These are phyloP conservation scores for Mycosphaerelloides madeirae DNA, from an alignment of 2,329 filamentous ascomycete genomes.

Conservation along the genomic window DNA sequence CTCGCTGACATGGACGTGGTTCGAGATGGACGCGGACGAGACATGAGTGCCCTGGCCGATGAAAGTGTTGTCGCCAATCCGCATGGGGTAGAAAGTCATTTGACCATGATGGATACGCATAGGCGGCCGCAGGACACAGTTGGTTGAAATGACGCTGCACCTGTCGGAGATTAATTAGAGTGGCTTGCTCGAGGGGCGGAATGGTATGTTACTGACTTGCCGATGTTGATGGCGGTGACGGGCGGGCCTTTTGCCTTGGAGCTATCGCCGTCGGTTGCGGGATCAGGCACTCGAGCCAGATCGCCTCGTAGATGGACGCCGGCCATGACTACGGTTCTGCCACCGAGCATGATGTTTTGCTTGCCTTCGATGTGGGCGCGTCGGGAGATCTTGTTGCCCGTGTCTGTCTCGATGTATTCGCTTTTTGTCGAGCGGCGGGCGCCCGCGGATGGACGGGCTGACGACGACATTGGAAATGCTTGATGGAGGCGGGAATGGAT, in stretches of 20 bases:
- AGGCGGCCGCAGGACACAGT: constrained; percentile 75
- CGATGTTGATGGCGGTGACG: constrained; percentile 70
- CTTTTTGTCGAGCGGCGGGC: constrained; percentile 65
- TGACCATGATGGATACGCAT: constrained; percentile 72
- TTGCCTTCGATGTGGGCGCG: constrained; percentile 89
- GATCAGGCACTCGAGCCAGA: constrained; percentile 51
- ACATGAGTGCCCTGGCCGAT: constrained; percentile 65
- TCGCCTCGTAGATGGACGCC: constrained; percentile 93
- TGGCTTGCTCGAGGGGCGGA: neutral
- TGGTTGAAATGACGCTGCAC: constrained; percentile 81
- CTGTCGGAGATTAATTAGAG: constrained; percentile 37
- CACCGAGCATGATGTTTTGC: constrained; percentile 95
- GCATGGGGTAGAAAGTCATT: constrained; percentile 78
- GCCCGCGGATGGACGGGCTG: constrained; percentile 38
- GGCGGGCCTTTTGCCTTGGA: constrained; percentile 17
- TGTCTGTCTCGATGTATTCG: constrained; percentile 97
- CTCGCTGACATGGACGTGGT: constrained; percentile 78
- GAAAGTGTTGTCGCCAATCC: constrained; percentile 92
- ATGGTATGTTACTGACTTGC: constrained; percentile 37
- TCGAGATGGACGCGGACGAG: constrained; percentile 77
- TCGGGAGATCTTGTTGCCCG: constrained; percentile 95
- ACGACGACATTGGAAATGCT: no score
- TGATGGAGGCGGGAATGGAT: no score
- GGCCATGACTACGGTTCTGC: constrained; percentile 88
- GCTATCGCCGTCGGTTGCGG: constrained; percentile 28